Evolutionary conservation across 257 asterid species (phyloP), one percentile per base, ranked within the genome.

Genomic region (Rubia yunnanensis): DNA sequence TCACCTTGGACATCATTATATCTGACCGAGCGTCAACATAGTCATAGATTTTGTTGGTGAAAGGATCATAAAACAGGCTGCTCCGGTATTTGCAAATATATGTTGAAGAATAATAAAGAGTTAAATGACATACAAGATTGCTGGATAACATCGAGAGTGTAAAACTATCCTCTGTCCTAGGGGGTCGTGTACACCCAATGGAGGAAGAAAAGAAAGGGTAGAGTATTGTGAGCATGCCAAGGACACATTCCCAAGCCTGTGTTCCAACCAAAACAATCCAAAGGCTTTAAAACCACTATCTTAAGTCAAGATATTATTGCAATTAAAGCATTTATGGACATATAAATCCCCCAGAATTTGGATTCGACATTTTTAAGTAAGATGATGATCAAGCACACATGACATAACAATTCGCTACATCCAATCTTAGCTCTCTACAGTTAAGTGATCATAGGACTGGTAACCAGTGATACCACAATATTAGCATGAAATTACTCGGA

Each of bases 61-160:
- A 84, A 64, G 99, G 99, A 83, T 92, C 96, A 46, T 76, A 89
- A 73, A 82, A 81, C 72, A 92, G 82, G 85, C 99, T 92, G 97
- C 75, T 78, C 50, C 77, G 70, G 68, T 63, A 67, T 69, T 74
- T 71, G 70, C 62, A 46, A 31, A 72, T 14, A 72, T 36, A 72
- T 64, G 64, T 72, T 17, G 61, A 34, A 60, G 48, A 32, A 50
- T 71, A 32, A 50, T 71, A 53, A 70, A 74, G 64, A 72, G 74
- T 71, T 60, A 14, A 65, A 54, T 70, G 70, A 55, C 60, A 55
- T 4, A 48, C 60, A 62, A 46, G 7, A 56, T 26, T 64, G 27
- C 50, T 49, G 8, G 13, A 60, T 10, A 49, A 39, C 44, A 14
- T 15, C 30, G 20, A 39, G 41, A 32, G 9, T 15, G 39, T 44